These are phyloP conservation scores for Wickerhamiella sergipiensis DNA, from an alignment of 805 yeast species.

Conservation along the genomic window DNA sequence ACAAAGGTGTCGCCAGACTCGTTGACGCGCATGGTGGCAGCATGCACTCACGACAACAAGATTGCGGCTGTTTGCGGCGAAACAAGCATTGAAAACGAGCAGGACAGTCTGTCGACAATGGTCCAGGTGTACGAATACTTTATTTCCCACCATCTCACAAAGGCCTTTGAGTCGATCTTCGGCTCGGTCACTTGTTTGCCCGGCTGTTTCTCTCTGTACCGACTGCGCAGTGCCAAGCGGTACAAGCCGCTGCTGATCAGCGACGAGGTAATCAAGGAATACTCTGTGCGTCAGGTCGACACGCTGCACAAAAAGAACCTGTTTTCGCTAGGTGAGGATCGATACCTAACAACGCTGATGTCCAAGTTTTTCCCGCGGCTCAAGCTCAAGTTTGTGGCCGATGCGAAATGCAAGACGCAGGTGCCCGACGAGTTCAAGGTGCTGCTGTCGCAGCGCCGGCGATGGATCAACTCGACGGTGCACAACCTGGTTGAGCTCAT, in stretches of 20 bases:
- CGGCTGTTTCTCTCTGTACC: constrained; percentile 49
- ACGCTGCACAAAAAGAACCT: constrained; percentile 49
- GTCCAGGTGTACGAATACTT: constrained; percentile 53
- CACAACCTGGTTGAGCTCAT: constrained; percentile 48
- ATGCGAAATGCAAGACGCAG: constrained; percentile 44
- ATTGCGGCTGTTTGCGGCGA: constrained; percentile 54
- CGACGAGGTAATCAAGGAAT: constrained; percentile 45
- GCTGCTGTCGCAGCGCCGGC: constrained; percentile 85
- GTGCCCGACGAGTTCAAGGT: constrained; percentile 64
- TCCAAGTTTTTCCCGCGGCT: constrained; percentile 42
- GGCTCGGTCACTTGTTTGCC: constrained; percentile 55
- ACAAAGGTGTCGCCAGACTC: constrained; percentile 41
- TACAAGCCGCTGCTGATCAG: constrained; percentile 45
- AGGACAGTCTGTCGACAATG: constrained; percentile 41
- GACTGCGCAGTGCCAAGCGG: constrained; percentile 34
- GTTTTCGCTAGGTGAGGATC: constrained; percentile 49
- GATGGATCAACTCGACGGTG: constrained; percentile 56
- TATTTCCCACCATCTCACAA: constrained; percentile 50
- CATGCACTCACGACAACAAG: constrained; percentile 43
- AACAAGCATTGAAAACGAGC: constrained; percentile 44
- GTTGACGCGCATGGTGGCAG: constrained; percentile 41
- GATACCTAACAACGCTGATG: constrained; percentile 45
- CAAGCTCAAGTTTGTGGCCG: constrained; percentile 40
- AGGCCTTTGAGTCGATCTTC: constrained; percentile 47
- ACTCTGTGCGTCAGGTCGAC: constrained; percentile 41